These are phyloP conservation scores for Penicillium roqueforti DNA, from an alignment of 495 filamentous ascomycete genomes.

Conservation along the genomic window DNA sequence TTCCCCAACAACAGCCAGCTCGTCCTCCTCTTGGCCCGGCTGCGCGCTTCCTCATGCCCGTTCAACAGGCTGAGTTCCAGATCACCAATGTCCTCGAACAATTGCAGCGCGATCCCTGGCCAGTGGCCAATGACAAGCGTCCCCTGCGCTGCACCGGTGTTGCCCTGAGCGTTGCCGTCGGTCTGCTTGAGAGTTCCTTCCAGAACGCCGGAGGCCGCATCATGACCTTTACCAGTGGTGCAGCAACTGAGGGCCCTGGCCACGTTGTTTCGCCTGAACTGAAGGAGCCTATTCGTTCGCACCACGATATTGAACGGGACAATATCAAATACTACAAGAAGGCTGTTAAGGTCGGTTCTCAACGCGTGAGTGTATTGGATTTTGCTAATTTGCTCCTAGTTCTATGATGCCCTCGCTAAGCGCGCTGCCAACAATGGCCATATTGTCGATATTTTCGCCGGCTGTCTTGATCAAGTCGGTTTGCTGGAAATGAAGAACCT, in stretches of 20 bases:
- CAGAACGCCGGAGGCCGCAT: constrained; percentile 92
- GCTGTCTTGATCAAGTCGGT: constrained; percentile 97
- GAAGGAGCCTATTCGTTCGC: constrained; percentile 93
- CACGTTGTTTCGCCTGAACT: constrained; percentile 97
- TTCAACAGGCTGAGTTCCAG: constrained; percentile 96
- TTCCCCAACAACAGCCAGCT: constrained; percentile 62
- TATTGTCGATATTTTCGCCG: constrained; percentile 95
- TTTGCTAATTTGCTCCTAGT: constrained; percentile 51
- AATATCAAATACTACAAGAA: constrained; percentile 99
- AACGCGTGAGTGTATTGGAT: neutral
- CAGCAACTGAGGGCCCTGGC: constrained; percentile 93
- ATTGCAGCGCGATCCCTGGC: constrained; percentile 97
- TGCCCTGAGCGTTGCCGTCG: constrained; percentile 90
- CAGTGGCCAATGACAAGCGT: constrained; percentile 89
- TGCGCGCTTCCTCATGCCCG: constrained; percentile 87
- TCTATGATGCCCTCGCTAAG: constrained; percentile 97
- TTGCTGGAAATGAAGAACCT: constrained; percentile 98
- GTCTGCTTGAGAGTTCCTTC: constrained; percentile 89
- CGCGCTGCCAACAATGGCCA: constrained; percentile 95
- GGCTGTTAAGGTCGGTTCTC: constrained; percentile 74
- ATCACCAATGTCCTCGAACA: constrained; percentile 96
- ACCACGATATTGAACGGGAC: constrained; percentile 98
- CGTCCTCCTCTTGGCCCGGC: constrained; percentile 77
- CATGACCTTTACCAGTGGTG: constrained; percentile 95
- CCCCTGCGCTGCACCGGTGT: constrained; percentile 93